Evolutionary conservation across 2,329 filamentous ascomycete genomes (phyloP), one percentile per base, ranked within the genome.

Genomic region (Microsporum ferrugineum): DNA sequence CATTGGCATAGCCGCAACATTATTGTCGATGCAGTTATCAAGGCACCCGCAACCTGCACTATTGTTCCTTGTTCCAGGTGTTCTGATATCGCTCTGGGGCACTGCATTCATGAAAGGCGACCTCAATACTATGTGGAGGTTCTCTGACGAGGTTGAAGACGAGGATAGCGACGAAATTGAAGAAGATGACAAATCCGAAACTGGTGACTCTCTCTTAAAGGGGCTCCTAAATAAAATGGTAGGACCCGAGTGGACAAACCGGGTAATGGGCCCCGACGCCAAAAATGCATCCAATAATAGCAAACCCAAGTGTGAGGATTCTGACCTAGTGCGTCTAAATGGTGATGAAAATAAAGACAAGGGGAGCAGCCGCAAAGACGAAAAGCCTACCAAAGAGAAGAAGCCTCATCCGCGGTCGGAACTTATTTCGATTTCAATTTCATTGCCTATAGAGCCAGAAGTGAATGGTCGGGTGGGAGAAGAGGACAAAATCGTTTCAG

Each of bases 1-100:
- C 0, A 56, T 86, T 2, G 91, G 90, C 0, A 88, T 97, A 84
- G 64, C 90, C 1, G 78, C 80, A 1, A 96, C 92, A 0, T 74
- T 96, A 17, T 77, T 81, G 0, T 88, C 91, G 68, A 87, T 97
- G 75, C 79, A 91, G 57, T 76, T 89, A 7, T 94, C 85, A 69
- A 81, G 87, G 55, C 89, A 89, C 64, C 89, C 89, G 2, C 92
- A 99, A 71, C 92, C 92, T 0, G 92, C 94, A 5, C 79, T 99
- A 36, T 77, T 99, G 12, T 97, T 97, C 71, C 83, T 99, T 5
- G 94, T 97, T 0, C 92, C 92, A 0, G 87, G 88, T 0, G 89
- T 97, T 0, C 76, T 96, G 3, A 79, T 82, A 1, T 82, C 86
- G 1, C 71, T 94, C 0, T 95, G 89, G 87, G 73, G 84, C 2